phyloP scores from a whole-genome alignment of 1,139 yeast genomes.

The Kodamaea arcana region DNA sequence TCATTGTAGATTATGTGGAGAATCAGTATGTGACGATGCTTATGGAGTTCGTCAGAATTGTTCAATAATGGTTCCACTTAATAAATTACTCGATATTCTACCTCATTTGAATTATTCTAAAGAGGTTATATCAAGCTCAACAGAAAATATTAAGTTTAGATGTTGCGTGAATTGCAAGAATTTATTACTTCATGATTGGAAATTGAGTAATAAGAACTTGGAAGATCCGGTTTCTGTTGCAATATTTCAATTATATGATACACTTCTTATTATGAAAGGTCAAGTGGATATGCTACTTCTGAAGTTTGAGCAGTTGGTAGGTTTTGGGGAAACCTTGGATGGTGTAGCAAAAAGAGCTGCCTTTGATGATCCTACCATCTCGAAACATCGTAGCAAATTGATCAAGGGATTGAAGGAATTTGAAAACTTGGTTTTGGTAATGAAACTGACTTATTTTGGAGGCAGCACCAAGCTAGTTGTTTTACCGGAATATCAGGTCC shows the following conservation, averaged over 20 bases:
- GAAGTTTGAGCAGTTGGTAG: slow-evolving; percentile 19
- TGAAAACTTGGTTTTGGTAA: slow-evolving; percentile 24
- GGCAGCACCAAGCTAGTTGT: slow-evolving; percentile 16
- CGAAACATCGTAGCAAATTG: slow-evolving; percentile 24
- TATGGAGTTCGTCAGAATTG: slow-evolving; percentile 41
- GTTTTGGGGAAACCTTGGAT: too few relatives aligned
- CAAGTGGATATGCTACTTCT: slow-evolving; percentile 32
- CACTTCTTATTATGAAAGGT: slow-evolving; percentile 29
- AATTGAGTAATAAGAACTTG: slow-evolving; percentile 37
- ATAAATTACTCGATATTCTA: slow-evolving; percentile 41
- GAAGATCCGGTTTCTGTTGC: slow-evolving; percentile 5
- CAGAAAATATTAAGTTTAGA: slow-evolving; percentile 25
- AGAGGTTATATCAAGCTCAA: slow-evolving; percentile 14
- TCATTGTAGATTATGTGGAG: slow-evolving; percentile 85
- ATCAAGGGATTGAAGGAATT: slow-evolving; percentile 33
- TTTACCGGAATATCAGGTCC: slow-evolving; percentile 11
- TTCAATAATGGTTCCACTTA: slow-evolving; percentile 66
- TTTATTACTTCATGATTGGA: slow-evolving; percentile 53
- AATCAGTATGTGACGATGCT: slow-evolving; percentile 71
- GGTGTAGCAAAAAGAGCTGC: too few relatives aligned
- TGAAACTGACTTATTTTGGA: slow-evolving; percentile 23
- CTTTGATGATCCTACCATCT: slow-evolving; percentile 11
- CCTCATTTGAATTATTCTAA: slow-evolving; percentile 36
- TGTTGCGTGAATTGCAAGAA: slow-evolving; percentile 70
- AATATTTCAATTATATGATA: slow-evolving; percentile 29